Base-by-base conservation (phyloP, 352 stramenopile species). In the Saprolegnia parasitica region DNA sequence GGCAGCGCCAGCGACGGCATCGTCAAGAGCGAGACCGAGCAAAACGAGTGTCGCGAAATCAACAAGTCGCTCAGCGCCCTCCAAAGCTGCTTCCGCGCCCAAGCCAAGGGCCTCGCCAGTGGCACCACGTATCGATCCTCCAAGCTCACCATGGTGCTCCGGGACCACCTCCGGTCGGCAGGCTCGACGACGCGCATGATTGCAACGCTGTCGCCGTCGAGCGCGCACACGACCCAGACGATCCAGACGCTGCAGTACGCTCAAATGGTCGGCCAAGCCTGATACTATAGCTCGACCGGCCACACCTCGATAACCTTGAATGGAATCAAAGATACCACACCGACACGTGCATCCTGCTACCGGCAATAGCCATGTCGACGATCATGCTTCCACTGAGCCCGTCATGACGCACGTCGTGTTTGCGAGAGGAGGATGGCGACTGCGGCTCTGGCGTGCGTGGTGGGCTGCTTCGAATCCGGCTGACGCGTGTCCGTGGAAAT, bases 1-100 rank as follows among this genome's bases (percentile, higher is more conserved):
- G 77, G 80, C 54, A 55, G 24, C 20, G 45, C n/a, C 23, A 32
- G 21, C n/a, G 61, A 68, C 45, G 61, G 61, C n/a, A 68, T 68
- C 32, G 26, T 56, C 11, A 68, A 68, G 61, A 68, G 37, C 15
- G 61, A 68, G 18, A 46, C 47, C 10, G 61, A 68, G 29, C 61
- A 68, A 29, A 54, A 68, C 16, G 61, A 68, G 40, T 58, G 52
- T 16, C 52, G 52, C 23, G 52, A 58, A 16, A 58, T 58, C 52
- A 58, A 58, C 32, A 58, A 68, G 49, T 68, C 61, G 16, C 45
- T 68, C 6, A 60, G 46, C 24, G 61, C 61, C 15, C 49, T 68
- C 21, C 18, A 61, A 35, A 39, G 21, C 11, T 68, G 61, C 32
- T 68, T 68, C 24, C 61, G 61, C 0, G 61, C 61, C 18, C 61